These are phyloP conservation scores for Cryptosporidium meleagridis DNA, from an alignment of 169 alveolate genomes.

Conservation along the genomic window DNA sequence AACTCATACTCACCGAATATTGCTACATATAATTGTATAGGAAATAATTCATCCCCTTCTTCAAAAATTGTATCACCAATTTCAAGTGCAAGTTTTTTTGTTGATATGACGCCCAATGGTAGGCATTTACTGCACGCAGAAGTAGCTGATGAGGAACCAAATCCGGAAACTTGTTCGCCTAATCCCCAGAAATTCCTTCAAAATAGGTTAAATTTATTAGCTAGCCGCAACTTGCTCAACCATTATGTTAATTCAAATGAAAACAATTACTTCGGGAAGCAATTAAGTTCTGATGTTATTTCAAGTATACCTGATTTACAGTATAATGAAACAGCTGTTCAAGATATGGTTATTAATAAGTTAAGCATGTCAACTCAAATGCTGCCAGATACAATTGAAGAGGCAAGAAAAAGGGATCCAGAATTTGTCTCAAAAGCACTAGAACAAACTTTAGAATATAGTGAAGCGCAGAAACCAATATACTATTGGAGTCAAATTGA, in stretches of 20 bases:
- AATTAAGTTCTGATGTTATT: conserved; percentile 45
- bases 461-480: conserved; percentile 36
- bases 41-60: conserved; percentile 61
- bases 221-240: conserved; percentile 55
- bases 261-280: conserved; percentile 52
- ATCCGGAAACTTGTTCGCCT: conserved; percentile 71
- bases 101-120: conserved; percentile 73
- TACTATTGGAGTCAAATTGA: conserved; percentile 74
- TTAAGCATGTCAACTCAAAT: conserved; percentile 65
- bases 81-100: conserved; percentile 70
- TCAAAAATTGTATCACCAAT: conserved; percentile 50
- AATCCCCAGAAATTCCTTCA: conserved; percentile 33
- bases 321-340: conserved; percentile 73
- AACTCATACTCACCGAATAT: conserved; percentile 16
- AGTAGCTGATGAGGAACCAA: conserved; percentile 74
- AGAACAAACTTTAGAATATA: conserved; percentile 46
- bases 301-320: conserved; percentile 63
- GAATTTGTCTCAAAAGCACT: conserved; percentile 65
- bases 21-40: conserved; percentile 1
- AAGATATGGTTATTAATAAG: conserved; percentile 69
- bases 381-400: conserved; percentile 71
- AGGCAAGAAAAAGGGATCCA: conserved; percentile 71
- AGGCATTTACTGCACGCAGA: conserved; percentile 49
- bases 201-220: conserved; percentile 50
- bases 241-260: conserved; percentile 40